phyloP scores from a whole-genome alignment of 2,329 filamentous ascomycete species.

The Microdochium paspali region DNA sequence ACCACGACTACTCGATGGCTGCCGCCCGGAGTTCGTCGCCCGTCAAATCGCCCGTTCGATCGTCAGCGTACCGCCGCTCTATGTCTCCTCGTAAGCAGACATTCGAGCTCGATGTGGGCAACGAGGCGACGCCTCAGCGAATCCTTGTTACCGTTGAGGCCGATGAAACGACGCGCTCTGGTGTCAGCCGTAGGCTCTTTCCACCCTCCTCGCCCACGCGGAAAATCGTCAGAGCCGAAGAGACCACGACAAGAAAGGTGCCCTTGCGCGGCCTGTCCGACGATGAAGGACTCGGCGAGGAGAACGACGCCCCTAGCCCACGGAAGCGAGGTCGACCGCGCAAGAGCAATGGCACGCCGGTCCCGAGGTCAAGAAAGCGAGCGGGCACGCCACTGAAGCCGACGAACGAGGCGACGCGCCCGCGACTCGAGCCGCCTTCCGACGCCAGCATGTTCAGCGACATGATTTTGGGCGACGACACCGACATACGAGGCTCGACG shows the following conservation, averaged over 20 bases:
- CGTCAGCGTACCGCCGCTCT: slow-evolving; percentile 17
- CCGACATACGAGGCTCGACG: slow-evolving; percentile 15
- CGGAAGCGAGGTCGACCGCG: slow-evolving; percentile 35
- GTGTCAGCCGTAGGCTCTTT: slow-evolving; percentile 23
- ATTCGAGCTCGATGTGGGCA: slow-evolving; percentile 46
- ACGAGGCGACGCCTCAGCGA: slow-evolving; percentile 37
- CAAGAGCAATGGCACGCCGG: slow-evolving; percentile 42
- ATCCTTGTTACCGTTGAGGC: slow-evolving; percentile 48
- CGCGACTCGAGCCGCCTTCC: slow-evolving; percentile 16
- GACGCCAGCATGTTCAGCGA: slow-evolving; percentile 14
- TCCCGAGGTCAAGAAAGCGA: slow-evolving; percentile 35
- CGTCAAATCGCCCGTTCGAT: slow-evolving; percentile 21
- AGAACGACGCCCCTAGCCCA: slow-evolving; percentile 20
- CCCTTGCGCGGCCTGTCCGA: slow-evolving; percentile 36
- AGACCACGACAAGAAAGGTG: slow-evolving; percentile 38
- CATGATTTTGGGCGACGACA: slow-evolving; percentile 9
- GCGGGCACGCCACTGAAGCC: slow-evolving; percentile 33
- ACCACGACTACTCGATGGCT: slow-evolving; percentile 22
- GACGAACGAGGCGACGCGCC: slow-evolving; percentile 22
- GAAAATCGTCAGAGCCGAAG: slow-evolving; percentile 22
- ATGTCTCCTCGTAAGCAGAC: slow-evolving; percentile 45
- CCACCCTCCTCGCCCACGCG: slow-evolving; percentile 28
- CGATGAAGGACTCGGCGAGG: slow-evolving; percentile 23
- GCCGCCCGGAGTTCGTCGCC: slow-evolving; percentile 35
- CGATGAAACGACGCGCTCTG: slow-evolving; percentile 16